Evolutionary conservation across 345 rosid genomes (phyloP).

Genomic region (Physaria fendleri): DNA sequence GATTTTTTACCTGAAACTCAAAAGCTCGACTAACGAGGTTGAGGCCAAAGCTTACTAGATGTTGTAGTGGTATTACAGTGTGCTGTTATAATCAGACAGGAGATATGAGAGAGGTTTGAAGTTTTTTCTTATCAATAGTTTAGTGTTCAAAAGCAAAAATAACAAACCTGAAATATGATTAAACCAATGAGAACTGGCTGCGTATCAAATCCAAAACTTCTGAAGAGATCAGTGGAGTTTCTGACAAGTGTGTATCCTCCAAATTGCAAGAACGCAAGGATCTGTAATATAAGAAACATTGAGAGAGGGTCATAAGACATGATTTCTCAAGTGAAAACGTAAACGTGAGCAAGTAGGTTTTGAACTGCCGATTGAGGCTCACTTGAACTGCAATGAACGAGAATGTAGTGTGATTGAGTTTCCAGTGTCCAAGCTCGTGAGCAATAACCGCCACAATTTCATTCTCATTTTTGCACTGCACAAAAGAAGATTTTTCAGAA

Average conservation of each 20-base stretch:
- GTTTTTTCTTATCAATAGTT: neutral
- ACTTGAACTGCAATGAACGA: slow-evolving; percentile 93
- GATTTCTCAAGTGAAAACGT: neutral
- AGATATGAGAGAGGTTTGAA: neutral
- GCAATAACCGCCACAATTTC: slow-evolving; percentile 97
- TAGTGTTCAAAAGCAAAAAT: neutral
- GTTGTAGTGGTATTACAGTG: slow-evolving; percentile 86
- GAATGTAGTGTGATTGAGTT: slow-evolving; percentile 90
- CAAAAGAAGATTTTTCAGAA: slow-evolving; percentile 3
- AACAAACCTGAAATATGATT: slow-evolving; percentile 86
- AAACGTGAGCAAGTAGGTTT: neutral
- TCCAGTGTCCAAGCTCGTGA: slow-evolving; percentile 99
- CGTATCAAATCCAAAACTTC: slow-evolving; percentile 91
- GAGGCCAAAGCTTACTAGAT: slow-evolving; percentile 77
- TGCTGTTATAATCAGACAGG: slow-evolving; percentile 49
- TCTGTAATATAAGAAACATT: slow-evolving; percentile 40
- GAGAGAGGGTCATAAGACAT: neutral
- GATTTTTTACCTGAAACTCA: slow-evolving; percentile 76
- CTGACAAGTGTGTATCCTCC: slow-evolving; percentile 98
- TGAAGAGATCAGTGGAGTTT: slow-evolving; percentile 88
- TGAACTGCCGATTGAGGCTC: slow-evolving; percentile 1
- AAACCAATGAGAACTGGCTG: slow-evolving; percentile 93
- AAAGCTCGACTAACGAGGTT: slow-evolving; percentile 95
- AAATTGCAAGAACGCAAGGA: slow-evolving; percentile 82
- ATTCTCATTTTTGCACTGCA: slow-evolving; percentile 86